Conservation (phyloP, 1,284 basidiomycete genomes). For the Afroboletus lepidellus region DNA sequence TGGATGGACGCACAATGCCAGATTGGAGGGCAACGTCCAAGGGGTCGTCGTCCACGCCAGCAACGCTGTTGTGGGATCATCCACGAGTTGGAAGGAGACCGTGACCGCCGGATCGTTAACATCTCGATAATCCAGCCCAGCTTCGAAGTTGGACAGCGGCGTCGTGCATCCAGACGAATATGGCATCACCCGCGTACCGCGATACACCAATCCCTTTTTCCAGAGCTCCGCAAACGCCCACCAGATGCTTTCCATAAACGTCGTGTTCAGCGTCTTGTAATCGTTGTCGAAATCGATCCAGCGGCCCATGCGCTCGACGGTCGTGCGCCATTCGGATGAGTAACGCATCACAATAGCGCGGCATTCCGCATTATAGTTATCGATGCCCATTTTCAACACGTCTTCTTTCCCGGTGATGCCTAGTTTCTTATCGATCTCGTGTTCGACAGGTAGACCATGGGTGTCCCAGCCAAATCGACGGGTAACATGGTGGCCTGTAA, state of each 20-base stretch:
- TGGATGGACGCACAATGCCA: constrained; percentile 94
- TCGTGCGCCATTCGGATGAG: constrained; percentile 88
- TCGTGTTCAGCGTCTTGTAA: constrained; percentile 94
- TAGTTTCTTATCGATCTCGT: constrained; percentile 98
- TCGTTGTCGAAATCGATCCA: constrained; percentile 99
- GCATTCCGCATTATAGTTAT: constrained; percentile 97
- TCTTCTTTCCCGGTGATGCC: constrained; percentile 92
- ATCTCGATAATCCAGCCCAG: constrained; percentile 90
- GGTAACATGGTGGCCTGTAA: constrained; percentile 91
- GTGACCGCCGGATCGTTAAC: constrained; percentile 97
- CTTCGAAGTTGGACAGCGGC: constrained; percentile 97
- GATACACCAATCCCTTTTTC: constrained; percentile 93
- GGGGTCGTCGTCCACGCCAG: constrained; percentile 99
- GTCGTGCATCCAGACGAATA: constrained; percentile 98
- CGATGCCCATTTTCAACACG: constrained; percentile 95
- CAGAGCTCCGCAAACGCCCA: constrained; percentile 97
- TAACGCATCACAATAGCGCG: constrained; percentile 98
- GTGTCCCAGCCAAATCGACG: constrained; percentile 99
- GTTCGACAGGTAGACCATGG: constrained; percentile 97
- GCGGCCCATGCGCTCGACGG: constrained; percentile 96
- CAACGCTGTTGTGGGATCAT: constrained; percentile 88
- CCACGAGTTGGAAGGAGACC: constrained; percentile 89
- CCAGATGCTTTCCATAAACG: constrained; percentile 99
- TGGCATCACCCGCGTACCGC: constrained; percentile 95
- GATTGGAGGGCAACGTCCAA: constrained; percentile 97